Conservation (phyloP, 345 rosid genomes). For the Citrus sp. region DNA sequence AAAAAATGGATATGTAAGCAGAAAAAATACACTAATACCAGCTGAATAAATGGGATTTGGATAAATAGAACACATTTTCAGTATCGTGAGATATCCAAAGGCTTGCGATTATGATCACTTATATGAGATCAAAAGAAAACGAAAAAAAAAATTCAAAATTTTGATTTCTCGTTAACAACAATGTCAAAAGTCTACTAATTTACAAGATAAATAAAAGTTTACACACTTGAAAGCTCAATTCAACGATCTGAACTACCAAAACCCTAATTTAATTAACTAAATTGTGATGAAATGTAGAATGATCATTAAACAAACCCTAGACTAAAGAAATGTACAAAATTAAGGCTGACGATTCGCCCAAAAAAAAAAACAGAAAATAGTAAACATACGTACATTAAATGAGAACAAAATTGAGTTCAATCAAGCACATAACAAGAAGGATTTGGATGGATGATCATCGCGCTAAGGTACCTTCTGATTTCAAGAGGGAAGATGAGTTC, state of each 20-base stretch:
- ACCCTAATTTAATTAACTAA: not conserved
- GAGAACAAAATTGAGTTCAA: not conserved
- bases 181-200: not conserved
- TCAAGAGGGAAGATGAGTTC: slow-evolving; percentile 14
- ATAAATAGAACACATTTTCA: not conserved
- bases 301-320: slow-evolving; percentile 11
- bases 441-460: not conserved
- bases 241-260: slow-evolving; percentile 16
- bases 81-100: not conserved
- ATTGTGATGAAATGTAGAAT: not conserved
- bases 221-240: not conserved
- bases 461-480: slow-evolving; percentile 21
- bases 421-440: not conserved
- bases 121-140: not conserved
- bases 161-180: not conserved
- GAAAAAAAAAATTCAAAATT: not conserved
- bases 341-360: not conserved
- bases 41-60: not conserved
- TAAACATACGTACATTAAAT: not conserved
- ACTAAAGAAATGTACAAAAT: not conserved
- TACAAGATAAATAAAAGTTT: not conserved
- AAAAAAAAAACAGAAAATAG: not conserved
- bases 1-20: not conserved
- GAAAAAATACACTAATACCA: not conserved
- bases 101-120: not conserved